phyloP scores from a whole-genome alignment of 2,329 filamentous ascomycete species.

The Drechslerella stenobrocha region DNA sequence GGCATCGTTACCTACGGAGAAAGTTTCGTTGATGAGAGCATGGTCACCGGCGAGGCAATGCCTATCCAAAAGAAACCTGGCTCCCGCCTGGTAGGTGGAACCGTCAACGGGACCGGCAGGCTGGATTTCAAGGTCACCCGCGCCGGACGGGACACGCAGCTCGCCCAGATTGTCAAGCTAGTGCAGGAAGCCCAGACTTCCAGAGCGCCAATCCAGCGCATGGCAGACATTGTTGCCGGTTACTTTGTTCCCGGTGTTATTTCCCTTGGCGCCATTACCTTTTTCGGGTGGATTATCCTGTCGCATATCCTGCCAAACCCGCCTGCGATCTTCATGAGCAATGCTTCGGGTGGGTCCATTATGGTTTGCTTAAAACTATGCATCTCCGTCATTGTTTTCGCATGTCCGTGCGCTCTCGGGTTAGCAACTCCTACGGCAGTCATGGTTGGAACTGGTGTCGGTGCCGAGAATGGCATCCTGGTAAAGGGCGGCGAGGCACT shows the following conservation, averaged over 20 bases:
- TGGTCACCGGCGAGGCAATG: conserved; percentile 97
- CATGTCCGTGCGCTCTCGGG: conserved; percentile 94
- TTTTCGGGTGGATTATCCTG: conserved; percentile 89
- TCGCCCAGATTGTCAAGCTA: conserved; percentile 97
- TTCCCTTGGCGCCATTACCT: conserved; percentile 78
- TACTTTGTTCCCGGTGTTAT: conserved; percentile 93
- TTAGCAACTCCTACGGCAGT: conserved; percentile 94
- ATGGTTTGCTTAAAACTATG: conserved; percentile 98
- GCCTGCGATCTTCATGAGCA: conserved; percentile 82
- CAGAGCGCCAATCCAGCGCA: conserved; percentile 87
- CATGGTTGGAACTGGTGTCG: conserved; percentile 98
- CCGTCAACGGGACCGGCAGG: conserved; percentile 89
- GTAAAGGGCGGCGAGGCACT: conserved; percentile 94
- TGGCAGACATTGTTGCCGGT: conserved; percentile 87
- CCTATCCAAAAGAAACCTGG: conserved; percentile 87
- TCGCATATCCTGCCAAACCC: conserved; percentile 82
- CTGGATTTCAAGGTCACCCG: conserved; percentile 90
- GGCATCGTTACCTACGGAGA: conserved; percentile 83
- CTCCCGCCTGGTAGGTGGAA: conserved; percentile 81
- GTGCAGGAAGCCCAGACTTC: conserved; percentile 96
- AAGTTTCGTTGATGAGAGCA: conserved; percentile 93
- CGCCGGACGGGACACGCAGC: conserved; percentile 90
- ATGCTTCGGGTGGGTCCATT: conserved; percentile 80
- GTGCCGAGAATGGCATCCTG: conserved; percentile 93
- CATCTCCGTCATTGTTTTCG: conserved; percentile 97